Conservation (phyloP, 192 early-diverging fungal species). For the Linnemannia zychae region DNA sequence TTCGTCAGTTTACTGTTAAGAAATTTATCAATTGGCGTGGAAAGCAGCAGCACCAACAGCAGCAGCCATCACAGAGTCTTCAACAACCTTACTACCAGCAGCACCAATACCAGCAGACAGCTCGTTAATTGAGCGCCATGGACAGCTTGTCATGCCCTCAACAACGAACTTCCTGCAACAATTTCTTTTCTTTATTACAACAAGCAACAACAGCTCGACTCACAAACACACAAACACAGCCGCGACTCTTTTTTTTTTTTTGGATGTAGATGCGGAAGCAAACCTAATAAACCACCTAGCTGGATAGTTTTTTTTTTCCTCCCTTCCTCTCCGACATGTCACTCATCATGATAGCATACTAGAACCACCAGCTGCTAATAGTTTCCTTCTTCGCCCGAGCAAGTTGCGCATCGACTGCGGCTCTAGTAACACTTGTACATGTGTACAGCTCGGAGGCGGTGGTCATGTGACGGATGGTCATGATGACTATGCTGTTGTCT, state of each 20-base stretch:
- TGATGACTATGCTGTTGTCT: background rate
- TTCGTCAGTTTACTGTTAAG: slow-evolving; percentile 67
- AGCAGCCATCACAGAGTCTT: background rate
- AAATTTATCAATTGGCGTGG: slow-evolving; percentile 71
- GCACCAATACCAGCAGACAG: slow-evolving; percentile 38
- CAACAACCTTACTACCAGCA: slow-evolving; percentile 19
- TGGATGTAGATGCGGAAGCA: background rate
- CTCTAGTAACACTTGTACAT: background rate
- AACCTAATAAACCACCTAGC: slow-evolving; percentile 1
- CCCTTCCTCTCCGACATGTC: background rate
- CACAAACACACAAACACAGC: background rate
- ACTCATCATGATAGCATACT: background rate
- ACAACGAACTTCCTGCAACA: background rate
- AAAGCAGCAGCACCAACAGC: slow-evolving; percentile 26
- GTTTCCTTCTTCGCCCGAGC: too few species aligned
- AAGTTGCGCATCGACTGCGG: background rate
- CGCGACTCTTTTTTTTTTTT: background rate
- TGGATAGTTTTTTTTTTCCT: background rate
- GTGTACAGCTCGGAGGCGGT: too few species aligned
- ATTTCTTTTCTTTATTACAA: background rate
- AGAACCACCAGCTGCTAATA: too few species aligned
- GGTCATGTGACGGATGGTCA: background rate
- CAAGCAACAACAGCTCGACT: background rate
- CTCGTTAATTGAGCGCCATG: slow-evolving; percentile 12
- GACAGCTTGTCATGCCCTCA: background rate